Conservation (phyloP, 2,329 filamentous ascomycete species). For the Immersiporthe knoxdaviesiana region DNA sequence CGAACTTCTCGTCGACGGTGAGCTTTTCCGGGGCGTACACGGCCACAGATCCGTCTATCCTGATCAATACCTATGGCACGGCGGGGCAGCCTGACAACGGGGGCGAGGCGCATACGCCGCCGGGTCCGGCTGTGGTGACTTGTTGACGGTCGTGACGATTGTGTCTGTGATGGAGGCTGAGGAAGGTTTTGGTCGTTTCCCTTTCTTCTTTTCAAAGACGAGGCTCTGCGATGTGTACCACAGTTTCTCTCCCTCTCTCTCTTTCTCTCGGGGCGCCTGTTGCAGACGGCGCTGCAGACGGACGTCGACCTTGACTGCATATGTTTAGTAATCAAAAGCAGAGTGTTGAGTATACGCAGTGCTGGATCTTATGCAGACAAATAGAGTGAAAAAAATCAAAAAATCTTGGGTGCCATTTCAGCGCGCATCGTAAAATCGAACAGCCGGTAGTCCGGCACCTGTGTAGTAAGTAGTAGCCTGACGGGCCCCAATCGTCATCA, state of each 20-base stretch:
- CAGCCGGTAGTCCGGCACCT: background rate
- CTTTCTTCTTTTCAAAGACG: background rate
- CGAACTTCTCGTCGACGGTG: conserved; percentile 42
- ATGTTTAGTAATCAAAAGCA: background rate
- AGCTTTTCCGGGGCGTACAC: conserved; percentile 51
- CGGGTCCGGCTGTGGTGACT: conserved; percentile 41
- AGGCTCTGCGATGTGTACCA: conserved; percentile 1
- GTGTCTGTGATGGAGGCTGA: background rate
- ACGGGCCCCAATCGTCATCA: background rate
- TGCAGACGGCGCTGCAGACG: background rate
- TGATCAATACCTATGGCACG: conserved; percentile 51
- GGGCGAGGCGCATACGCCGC: conserved; percentile 45
- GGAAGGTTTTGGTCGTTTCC: background rate
- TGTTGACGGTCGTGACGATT: conserved; percentile 34
- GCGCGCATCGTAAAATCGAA: background rate
- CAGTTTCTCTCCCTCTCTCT: too few relatives aligned
- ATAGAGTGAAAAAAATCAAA: background rate
- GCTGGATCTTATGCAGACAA: background rate
- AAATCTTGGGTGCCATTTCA: background rate
- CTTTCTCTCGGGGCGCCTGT: too few relatives aligned
- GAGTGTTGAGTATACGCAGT: background rate
- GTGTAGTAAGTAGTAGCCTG: background rate
- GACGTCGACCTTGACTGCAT: background rate
- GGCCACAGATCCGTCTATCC: conserved; percentile 48
- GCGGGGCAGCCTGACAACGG: conserved; percentile 46